These are phyloP conservation scores for Aquilaria malaccensis DNA, from an alignment of 345 rosid genomes.

Conservation along the genomic window DNA sequence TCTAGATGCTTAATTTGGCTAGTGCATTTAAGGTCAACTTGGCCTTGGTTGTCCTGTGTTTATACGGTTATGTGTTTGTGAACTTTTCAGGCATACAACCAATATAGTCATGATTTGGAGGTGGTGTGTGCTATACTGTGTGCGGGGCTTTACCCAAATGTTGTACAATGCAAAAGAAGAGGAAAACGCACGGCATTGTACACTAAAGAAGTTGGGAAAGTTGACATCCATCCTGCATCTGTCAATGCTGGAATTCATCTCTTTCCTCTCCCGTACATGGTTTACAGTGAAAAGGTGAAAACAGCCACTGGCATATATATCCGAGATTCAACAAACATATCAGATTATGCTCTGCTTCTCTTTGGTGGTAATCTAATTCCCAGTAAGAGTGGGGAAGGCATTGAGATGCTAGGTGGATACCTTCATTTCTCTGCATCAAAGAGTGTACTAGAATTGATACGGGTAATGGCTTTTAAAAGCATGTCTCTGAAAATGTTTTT, in stretches of 20 bases:
- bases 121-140: constrained; percentile 82
- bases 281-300: constrained; percentile 92
- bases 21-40: not conserved
- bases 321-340: constrained; percentile 88
- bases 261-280: constrained; percentile 83
- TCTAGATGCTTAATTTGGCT: not conserved
- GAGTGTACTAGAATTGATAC: constrained; percentile 68
- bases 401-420: constrained; percentile 96
- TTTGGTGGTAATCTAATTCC: constrained; percentile 85
- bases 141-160: constrained; percentile 97
- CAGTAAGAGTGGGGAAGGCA: constrained; percentile 68
- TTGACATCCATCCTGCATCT: constrained; percentile 89
- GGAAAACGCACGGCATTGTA: constrained; percentile 88
- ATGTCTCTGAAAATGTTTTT: not conserved
- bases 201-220: constrained; percentile 94
- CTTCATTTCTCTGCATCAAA: constrained; percentile 92
- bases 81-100: constrained; percentile 69
- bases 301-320: constrained; percentile 56
- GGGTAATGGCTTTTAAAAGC: constrained; percentile 28
- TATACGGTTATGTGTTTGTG: not conserved
- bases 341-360: constrained; percentile 89
- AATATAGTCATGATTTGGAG: constrained; percentile 75
- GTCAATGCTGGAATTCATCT: constrained; percentile 74
- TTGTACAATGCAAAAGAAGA: constrained; percentile 94
- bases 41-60: not conserved